Base-by-base conservation (phyloP, 2,329 filamentous ascomycete species). In the Beauveria sp. region DNA sequence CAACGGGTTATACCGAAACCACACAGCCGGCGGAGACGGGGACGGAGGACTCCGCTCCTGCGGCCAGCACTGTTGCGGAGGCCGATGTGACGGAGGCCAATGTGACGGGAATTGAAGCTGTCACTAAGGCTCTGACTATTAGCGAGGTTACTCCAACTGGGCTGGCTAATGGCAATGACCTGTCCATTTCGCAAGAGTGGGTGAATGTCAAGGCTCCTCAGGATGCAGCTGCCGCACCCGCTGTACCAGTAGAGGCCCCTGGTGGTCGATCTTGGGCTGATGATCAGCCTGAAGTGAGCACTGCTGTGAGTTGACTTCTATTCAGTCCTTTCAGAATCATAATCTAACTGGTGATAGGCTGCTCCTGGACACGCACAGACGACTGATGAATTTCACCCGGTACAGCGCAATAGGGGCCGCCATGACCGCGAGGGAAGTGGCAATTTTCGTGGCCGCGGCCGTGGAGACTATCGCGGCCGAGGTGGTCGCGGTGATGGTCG, bases 181-280 rank as follows among this genome's bases (percentile, higher is more conserved):
- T 75, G 62, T 74, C 75, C 38, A 70, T 74, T 60, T 83, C 82
- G 2, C 82, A 84, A 71, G 89, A 93, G 66, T 95, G 90, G 84
- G 88, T 96, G 64, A 75, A 79, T 60, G 75, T 81, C 5, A 85
- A 91, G 72, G 80, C 90, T 50, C 85, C 90, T 57, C 85, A 88
- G 62, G 85, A 93, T 69, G 83, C 87, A 52, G 77, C 84, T 57
- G 76, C 80, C 52, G 84, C 85, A 28, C 85, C 83, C n/a, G 83
- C 86, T 52, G 85, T 84, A 7, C 77, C 78, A 9, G 74, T 77
- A 45, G 71, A 76, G 60, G 24, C 26, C 10, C 12, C 28, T 20
- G 26, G 14, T 80, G 81, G 69, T 34, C 86, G 88, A 70, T 91
- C 87, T 69, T 96, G 90, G 90, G 90, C 90, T 28, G 91, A 96